Evolutionary conservation across 2,329 filamentous ascomycete genomes (phyloP), one percentile per base, ranked within the genome.

Genomic region (Botrytis galanthina): DNA sequence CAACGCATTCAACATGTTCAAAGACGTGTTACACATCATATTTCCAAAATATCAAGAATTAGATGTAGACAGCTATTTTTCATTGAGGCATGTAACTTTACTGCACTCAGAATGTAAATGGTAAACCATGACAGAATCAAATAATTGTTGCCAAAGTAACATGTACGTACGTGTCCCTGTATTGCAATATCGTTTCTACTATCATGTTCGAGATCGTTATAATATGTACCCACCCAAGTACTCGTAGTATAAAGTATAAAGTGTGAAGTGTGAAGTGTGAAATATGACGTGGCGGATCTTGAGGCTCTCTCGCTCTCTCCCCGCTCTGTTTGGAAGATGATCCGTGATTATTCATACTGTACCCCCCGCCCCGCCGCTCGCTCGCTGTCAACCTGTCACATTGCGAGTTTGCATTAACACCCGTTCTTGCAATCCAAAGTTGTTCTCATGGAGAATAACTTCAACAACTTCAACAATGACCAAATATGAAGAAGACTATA

Each of bases 401-500:
- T 62, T 42, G 14, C 61, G 54, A 46, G 29, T 35, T 32, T 48
- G 46, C 32, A 32, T 54, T 10, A 12, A 48, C 29, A 29, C n/a
- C 29, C 18, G n/a, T 26, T 48, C 57, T 35, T 61, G 2, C 32
- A 51, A 37, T 51, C 60, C 60, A 62, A 37, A 29, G 51, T 62
- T 61, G 59, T 61, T n/a, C 26, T 42, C 59, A 6, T 5, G 4
- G 26, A 62, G 35, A 35, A 62, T 59, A 51, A 51, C 44, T 29
- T 42, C 42, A 32, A 61, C 69, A 51, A 51, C 44, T n/a, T 42
- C 44, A 42, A 63, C 42, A 46, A 63, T 63, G 59, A 63, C 61
- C 57, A 67, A 88, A 83, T 74, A 91, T 91, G 88, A 92, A 91
- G 85, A 94, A 93, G 84, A 96, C 92, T 74, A 83, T 97, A 54